Evolutionary conservation across 768 basidiomycete species (phyloP), one percentile per base, ranked within the genome.

Genomic region (Boletus eberwhitei): DNA sequence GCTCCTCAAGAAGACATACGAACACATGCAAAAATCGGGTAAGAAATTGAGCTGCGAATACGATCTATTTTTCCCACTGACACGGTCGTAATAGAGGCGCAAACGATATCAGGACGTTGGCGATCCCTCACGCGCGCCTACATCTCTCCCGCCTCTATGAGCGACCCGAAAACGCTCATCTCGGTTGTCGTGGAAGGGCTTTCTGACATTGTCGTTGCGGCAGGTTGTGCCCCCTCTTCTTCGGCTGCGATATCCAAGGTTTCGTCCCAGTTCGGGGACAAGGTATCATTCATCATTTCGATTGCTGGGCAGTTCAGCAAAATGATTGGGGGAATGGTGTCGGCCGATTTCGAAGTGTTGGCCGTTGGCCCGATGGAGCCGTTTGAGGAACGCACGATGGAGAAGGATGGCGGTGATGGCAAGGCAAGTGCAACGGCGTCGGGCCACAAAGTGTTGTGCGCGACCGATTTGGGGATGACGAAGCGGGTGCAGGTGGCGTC

Each of bases 391-490:
- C 31, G n/a, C 12, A 56, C 43, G 32, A 61, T 60, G 59, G 59
- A 60, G 35, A 47, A 58, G 21, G 48, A 52, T 8, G n/a, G n/a
- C 34, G 55, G 45, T 16, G 45, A 50, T 14, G n/a, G 5, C 5
- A 16, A 3, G 14, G 2, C 24, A 8, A 22, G 31, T 3, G 41
- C 13, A 13, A 17, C 14, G 9, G 37, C 12, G 2, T 11, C 24
- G 17, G 54, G 48, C 21, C 36, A 50, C 22, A 61, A 53, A 17
- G 50, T 60, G 14, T 31, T 61, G 37, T 61, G 59, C 34, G 36
- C 59, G 29, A 53, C 59, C 24, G 44, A 59, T 0, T 22, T 61
- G 51, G 59, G 59, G 21, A 32, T 61, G 59, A 60, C 37, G 32
- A 61, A 61, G 48, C 22, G 36, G 42, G 41, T 36, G 24, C 51